Evolutionary conservation across 257 asterid genomes (phyloP), one percentile per base, ranked within the genome.

Genomic region (Solanum microdontum): DNA sequence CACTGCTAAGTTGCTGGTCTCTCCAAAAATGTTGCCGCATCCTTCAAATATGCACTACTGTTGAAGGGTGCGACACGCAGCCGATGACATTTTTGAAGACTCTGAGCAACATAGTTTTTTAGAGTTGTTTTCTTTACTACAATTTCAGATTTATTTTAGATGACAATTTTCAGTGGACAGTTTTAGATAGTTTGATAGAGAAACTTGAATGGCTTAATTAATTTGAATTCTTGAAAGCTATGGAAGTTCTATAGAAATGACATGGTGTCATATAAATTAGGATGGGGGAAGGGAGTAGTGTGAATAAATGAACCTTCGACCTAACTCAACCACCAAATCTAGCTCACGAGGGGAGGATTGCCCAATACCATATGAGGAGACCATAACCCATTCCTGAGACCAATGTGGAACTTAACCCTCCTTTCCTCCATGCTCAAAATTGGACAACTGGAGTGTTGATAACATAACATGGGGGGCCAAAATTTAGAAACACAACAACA

Each of bases 11-110:
- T 55, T 55, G 64, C n/a, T 55, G 4, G n/a, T 0, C 11, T 17
- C 64, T 17, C 64, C 64, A 6, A 55, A 17, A 6, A 6, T 55
- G 64, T 17, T 55, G 64, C 64, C 1, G n/a, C n/a, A 55, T 17
- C n/a, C 64, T 14, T 55, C 3, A 55, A 55, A 55, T 0, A 6
- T 17, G n/a, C n/a, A 17, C 0, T 55, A 55, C 0, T 17, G 64
- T 17, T 55, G 64, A 55, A 55, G 64, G n/a, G 10, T 55, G 0
- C 23, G n/a, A 19, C 64, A 55, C 1, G n/a, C 64, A 17, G 2
- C 10, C 10, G 64, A 55, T 55, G 64, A 55, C n/a, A 17, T 55
- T 55, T 19, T 17, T 55, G 23, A 55, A 55, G 64, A 55, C 64
- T 17, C 10, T 0, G 2, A 55, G 64, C 64, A 7, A 17, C 0